These are phyloP conservation scores for apple (Malus domestica) DNA, from an alignment of 306 rosid species.

Conservation along the genomic window DNA sequence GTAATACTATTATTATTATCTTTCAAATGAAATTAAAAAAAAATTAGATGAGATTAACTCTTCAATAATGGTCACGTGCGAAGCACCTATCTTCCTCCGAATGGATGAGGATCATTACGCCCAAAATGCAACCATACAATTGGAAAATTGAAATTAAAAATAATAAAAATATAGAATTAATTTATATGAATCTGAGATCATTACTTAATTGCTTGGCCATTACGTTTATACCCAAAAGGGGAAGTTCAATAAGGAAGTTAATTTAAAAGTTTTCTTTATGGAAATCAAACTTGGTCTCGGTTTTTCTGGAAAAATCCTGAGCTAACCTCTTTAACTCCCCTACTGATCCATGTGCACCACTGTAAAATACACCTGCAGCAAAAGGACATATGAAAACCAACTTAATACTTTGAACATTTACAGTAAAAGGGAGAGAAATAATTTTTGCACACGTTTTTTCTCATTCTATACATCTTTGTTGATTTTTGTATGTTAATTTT, in stretches of 20 bases:
- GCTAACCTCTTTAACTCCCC: slow-evolving; percentile 64
- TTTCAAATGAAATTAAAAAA: no score
- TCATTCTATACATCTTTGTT: no score
- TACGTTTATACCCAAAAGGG: background rate
- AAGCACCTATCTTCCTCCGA: rapidly evolving
- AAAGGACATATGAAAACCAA: background rate
- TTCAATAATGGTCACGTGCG: rapidly evolving
- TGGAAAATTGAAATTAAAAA: background rate
- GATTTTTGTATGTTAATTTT: no score
- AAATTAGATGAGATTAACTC: rapidly evolving
- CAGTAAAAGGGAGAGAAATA: no score
- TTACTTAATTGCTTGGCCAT: background rate
- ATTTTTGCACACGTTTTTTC: no score
- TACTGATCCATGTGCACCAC: slow-evolving; percentile 61
- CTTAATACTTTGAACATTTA: background rate
- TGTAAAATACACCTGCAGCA: slow-evolving; percentile 81
- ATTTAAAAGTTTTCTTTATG: slow-evolving; percentile 72
- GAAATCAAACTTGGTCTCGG: slow-evolving; percentile 77
- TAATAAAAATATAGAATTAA: background rate
- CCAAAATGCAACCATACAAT: background rate
- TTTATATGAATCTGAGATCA: background rate
- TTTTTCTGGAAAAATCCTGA: slow-evolving; percentile 67
- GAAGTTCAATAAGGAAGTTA: background rate
- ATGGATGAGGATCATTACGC: no score
- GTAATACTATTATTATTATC: no score